Evolutionary conservation across 108 stramenopile genomes (phyloP).

Genomic region (Phaeodactylum tricornutum): DNA sequence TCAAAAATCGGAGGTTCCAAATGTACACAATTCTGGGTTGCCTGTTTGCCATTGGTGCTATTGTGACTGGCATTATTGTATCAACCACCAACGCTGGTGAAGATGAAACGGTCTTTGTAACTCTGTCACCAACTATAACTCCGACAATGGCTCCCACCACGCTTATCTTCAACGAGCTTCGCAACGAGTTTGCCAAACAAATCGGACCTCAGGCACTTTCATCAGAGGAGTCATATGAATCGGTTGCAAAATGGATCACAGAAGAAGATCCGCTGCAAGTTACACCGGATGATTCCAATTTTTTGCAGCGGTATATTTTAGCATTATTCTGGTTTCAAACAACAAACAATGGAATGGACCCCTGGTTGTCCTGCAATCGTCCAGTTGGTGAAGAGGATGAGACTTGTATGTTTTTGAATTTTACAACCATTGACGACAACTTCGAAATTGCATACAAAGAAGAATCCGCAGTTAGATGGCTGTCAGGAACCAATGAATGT

Average conservation of each 20-base stretch:
- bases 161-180: slow-evolving; percentile 12
- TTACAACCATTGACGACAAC: background rate
- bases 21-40: slow-evolving; percentile 23
- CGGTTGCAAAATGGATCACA: slow-evolving; percentile 54
- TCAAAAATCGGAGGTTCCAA: slow-evolving; percentile 51
- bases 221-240: slow-evolving; percentile 26
- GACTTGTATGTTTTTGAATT: slow-evolving; percentile 12
- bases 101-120: background rate
- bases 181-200: slow-evolving; percentile 1
- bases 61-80: slow-evolving; percentile 8
- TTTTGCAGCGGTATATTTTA: slow-evolving; percentile 55
- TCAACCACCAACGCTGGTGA: background rate
- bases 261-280: slow-evolving; percentile 44
- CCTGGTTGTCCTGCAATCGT: slow-evolving; percentile 35
- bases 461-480: slow-evolving; percentile 17
- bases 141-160: slow-evolving; percentile 20
- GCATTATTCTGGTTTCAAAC: slow-evolving; percentile 39
- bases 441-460: slow-evolving; percentile 1
- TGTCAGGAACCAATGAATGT: slow-evolving; percentile 12
- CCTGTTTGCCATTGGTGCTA: slow-evolving; percentile 6
- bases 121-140: background rate
- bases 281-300: slow-evolving; percentile 15
- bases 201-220: slow-evolving; percentile 17
- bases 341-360: slow-evolving; percentile 11
- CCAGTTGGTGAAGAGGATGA: background rate